A percentile compares a stretch with the other conserved stretches of the same genome.
phyloP scores from a whole-genome alignment of 2,329 filamentous ascomycete genomes.

The Fusarium tjaetaba region DNA sequence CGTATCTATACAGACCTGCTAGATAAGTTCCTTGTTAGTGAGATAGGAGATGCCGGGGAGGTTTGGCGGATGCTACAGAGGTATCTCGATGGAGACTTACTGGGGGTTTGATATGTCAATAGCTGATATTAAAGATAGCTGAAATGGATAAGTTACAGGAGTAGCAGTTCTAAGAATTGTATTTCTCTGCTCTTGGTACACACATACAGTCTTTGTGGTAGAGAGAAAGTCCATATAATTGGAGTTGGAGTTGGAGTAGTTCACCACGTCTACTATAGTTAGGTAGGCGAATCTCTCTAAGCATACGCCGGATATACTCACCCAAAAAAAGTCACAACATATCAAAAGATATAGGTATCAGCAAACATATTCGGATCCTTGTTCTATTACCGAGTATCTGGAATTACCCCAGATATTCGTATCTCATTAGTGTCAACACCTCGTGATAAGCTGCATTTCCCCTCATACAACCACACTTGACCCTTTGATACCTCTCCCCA shows the following conservation, averaged over 20 bases:
- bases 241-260: neutral
- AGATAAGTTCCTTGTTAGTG: conserved; percentile 13
- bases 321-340: neutral
- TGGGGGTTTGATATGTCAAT: neutral
- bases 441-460: conserved; percentile 9
- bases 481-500: neutral
- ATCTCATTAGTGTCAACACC: neutral
- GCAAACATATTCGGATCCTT: neutral
- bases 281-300: neutral
- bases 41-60: neutral
- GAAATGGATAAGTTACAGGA: neutral
- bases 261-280: no score
- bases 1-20: conserved; percentile 7
- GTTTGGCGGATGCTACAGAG: neutral
- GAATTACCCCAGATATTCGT: neutral
- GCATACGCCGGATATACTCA: neutral
- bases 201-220: neutral
- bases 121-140: neutral
- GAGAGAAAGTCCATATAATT: neutral
- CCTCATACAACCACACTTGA: neutral
- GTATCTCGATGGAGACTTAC: neutral
- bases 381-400: conserved; percentile 2
- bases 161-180: neutral
- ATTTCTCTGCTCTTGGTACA: neutral
- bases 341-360: neutral